Evolutionary conservation across 2,329 filamentous ascomycete genomes (phyloP).

Genomic region (Sporothrix globosa): DNA sequence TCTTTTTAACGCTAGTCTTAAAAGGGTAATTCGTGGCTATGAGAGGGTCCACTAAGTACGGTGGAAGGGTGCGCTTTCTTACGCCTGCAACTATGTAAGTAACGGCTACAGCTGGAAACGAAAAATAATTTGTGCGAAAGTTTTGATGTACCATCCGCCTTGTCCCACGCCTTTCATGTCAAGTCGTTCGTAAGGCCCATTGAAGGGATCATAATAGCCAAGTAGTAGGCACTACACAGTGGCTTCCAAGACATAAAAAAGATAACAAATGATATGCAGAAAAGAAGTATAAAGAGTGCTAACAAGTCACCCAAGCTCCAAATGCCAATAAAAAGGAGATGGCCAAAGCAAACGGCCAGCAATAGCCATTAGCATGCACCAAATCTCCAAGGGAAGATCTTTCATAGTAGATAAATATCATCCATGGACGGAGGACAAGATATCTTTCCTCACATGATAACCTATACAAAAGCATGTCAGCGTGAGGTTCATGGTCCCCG

Average conservation of each 20-base stretch:
- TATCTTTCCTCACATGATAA: conserved; percentile 29
- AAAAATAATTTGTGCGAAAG: not conserved
- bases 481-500: not conserved
- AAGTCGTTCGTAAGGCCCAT: not conserved
- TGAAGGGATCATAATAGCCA: not conserved
- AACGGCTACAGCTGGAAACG: not conserved
- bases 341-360: not conserved
- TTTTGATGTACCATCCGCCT: not conserved
- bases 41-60: too few species aligned
- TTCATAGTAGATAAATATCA: too few species aligned
- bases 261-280: not conserved
- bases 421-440: not conserved
- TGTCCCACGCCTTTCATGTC: not conserved
- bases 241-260: not conserved
- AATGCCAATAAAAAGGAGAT: conserved; percentile 10
- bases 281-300: not conserved
- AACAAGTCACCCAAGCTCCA: conserved; percentile 15
- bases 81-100: too few species aligned
- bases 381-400: not conserved
- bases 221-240: not conserved
- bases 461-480: conserved; percentile 12
- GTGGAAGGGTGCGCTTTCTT: too few species aligned
- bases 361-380: not conserved
- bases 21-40: too few species aligned
- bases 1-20: too few species aligned